Percentiles rank a stretch among this genome's conserved stretches.
Conservation (phyloP, 2,329 filamentous ascomycete species). For the Biscogniauxia mediterranea region DNA sequence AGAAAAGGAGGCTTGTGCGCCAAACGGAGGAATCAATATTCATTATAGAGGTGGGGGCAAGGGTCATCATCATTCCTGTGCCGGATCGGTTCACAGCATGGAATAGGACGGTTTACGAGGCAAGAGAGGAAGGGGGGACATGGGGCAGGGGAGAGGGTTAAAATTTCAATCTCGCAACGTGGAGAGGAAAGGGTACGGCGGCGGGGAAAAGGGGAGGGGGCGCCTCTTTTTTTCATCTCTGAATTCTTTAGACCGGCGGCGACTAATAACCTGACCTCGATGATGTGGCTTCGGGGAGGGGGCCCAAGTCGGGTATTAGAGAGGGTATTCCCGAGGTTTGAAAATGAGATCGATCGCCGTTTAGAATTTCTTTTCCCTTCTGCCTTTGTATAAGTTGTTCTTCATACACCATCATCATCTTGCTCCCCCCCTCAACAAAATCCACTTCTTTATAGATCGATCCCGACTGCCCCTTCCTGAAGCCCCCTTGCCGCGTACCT, state of each 20-base stretch:
- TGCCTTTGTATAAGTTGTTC: neutral
- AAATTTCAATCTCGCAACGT: neutral
- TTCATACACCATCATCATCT: too few species aligned
- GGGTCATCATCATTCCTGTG: too few species aligned
- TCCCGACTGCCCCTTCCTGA: too few species aligned
- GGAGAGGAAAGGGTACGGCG: neutral
- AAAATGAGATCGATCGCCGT: neutral
- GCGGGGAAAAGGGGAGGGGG: neutral
- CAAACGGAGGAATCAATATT: too few species aligned
- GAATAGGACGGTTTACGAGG: neutral
- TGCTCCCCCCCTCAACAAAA: neutral
- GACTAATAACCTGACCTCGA: neutral
- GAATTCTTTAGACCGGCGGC: neutral
- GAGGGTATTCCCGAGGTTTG: neutral
- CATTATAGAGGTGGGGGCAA: too few species aligned
- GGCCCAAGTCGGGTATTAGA: neutral
- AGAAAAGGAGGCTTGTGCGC: too few species aligned
- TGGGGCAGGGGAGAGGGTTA: neutral
- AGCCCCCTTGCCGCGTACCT: too few species aligned
- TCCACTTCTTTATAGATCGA: too few species aligned
- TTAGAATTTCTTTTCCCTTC: neutral
- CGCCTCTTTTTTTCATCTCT: neutral
- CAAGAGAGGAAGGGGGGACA: too few species aligned
- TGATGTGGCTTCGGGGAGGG: too few species aligned
- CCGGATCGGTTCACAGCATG: neutral